A percentile compares a stretch with the other conserved stretches of the same genome.
These are phyloP conservation scores for Cystoderma amianthinum DNA, from an alignment of 768 basidiomycete species.

Conservation along the genomic window DNA sequence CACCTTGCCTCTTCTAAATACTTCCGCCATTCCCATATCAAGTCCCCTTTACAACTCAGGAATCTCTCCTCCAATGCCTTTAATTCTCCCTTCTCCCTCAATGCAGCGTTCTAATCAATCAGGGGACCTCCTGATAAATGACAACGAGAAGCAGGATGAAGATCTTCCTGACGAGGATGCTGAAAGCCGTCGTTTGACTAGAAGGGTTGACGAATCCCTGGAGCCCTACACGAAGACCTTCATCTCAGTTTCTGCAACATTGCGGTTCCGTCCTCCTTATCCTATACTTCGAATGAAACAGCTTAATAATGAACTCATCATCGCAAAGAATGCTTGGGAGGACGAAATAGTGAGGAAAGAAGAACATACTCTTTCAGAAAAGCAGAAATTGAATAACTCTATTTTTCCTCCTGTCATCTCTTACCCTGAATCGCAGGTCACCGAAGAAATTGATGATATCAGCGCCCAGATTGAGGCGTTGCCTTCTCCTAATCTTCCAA, in stretches of 20 bases:
- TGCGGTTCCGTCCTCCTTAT: constrained; percentile 89
- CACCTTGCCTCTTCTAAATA: constrained; percentile 58
- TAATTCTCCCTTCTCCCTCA: constrained; percentile 19
- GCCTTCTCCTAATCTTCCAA: constrained; percentile 23
- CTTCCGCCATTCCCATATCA: constrained; percentile 55
- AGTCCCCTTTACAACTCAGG: constrained; percentile 12
- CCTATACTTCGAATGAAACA: constrained; percentile 85
- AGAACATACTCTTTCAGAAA: constrained; percentile 45
- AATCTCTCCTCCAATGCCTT: constrained; percentile 14
- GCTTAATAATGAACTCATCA: constrained; percentile 70
- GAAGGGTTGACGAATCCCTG: constrained; percentile 75
- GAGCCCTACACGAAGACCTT: constrained; percentile 81
- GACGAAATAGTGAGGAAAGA: constrained; percentile 79
- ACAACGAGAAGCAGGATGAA: constrained; percentile 29
- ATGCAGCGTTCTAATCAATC: constrained; percentile 17
- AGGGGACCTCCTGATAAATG: constrained; percentile 2
- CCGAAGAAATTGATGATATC: constrained; percentile 33
- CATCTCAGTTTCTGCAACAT: constrained; percentile 89
- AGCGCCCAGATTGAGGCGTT: constrained; percentile 63
- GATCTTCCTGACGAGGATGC: constrained; percentile 70
- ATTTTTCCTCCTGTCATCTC: too few relatives aligned
- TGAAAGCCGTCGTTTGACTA: constrained; percentile 61
- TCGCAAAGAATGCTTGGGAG: constrained; percentile 73
- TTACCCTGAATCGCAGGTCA: constrained; percentile 7
- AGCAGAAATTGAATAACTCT: constrained; percentile 40